Conservation (phyloP, 2,329 filamentous ascomycete species). For the Magnaporthiopsis incrustans region DNA sequence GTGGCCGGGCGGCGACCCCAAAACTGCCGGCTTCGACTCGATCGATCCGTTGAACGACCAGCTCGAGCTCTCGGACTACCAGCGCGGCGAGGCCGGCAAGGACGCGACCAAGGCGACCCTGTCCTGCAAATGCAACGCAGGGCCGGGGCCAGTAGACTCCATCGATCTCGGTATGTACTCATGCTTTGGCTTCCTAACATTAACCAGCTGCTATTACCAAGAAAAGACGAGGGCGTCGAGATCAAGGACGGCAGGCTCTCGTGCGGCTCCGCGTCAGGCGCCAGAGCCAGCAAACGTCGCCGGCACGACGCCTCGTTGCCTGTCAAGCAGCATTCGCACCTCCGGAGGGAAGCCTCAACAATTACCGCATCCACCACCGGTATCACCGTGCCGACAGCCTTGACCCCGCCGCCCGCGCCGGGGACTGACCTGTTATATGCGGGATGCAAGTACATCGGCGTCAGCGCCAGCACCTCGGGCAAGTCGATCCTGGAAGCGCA, state of each 20-base stretch:
- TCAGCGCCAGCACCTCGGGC: neutral
- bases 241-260: neutral
- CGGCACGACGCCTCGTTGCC: too few species aligned
- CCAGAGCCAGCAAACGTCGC: neutral
- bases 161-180: neutral
- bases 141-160: neutral
- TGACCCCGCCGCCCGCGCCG: too few species aligned
- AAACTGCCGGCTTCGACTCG: neutral
- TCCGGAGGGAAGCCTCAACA: too few species aligned
- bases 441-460: neutral
- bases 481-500: neutral
- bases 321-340: too few species aligned
- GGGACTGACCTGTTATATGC: neutral
- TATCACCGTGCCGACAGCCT: too few species aligned
- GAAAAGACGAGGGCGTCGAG: neutral
- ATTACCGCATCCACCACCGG: too few species aligned
- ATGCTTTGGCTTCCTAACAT: neutral
- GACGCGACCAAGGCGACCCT: neutral
- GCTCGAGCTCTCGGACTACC: neutral
- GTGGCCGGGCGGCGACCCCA: neutral
- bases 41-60: neutral
- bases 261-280: neutral
- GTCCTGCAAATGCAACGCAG: neutral
- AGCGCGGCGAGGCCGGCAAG: neutral
- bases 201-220: neutral